Evolutionary conservation across 495 filamentous ascomycete species (phyloP), one percentile per base, ranked within the genome.

Genomic region (Sordaria brevicollis): DNA sequence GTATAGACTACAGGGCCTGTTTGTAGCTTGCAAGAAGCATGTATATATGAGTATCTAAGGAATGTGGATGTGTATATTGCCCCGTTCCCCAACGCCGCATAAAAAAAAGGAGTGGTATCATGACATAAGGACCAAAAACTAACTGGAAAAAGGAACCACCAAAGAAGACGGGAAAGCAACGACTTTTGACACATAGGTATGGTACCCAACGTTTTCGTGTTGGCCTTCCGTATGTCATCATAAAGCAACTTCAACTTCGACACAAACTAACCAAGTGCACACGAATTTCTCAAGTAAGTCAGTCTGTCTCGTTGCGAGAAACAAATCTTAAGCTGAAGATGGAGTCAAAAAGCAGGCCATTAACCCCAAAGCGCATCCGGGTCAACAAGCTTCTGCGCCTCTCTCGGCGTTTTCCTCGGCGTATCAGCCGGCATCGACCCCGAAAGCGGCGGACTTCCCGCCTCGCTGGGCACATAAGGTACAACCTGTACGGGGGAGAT

Each of bases 341-440:
- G 2, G 21, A n/a, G 49, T 29, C n/a, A n/a, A 57, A 21, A 29
- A 57, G 49, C 25, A 62, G 25, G 2, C 19, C 4, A 13, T 66
- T 68, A 75, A 36, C 67, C 17, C 74, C 74, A 76, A 31, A 74
- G 10, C 2, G 65, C 54, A 67, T 76, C 65, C 13, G 70, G 41
- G 17, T 74, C 35, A 33, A 76, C 73, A 65, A 76, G 70, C 19
- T 69, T 66, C 31, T 21, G 7, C 3, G 15, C 36, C 33, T 69
- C 72, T 29, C 35, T 65, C n/a, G 35, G 66, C 31, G 49, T 69
- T 62, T 67, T 69, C 35, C 70, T 70, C 69, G 35, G 54, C 9
- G 68, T 67, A 1, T 36, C 17, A 10, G 6, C 19, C 66, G 43
- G 41, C 69, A 69, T 65, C 31, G 35, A 38, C 15, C 54, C 41